Conservation (phyloP, 768 basidiomycete genomes). For the Trametopsis cervina region DNA sequence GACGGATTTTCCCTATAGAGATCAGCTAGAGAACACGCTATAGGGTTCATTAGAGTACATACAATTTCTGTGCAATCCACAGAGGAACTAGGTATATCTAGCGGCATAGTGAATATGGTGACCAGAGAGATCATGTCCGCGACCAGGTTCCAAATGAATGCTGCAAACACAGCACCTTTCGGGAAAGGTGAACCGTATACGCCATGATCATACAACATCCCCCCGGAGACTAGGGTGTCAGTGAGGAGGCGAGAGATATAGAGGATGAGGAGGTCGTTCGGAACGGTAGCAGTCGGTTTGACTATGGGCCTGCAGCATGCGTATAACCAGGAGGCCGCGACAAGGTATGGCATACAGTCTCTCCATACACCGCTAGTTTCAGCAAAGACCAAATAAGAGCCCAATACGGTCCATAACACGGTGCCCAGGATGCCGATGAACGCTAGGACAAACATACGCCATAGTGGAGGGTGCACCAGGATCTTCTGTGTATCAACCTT, state of each 20-base stretch:
- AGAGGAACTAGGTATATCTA: slow-evolving; percentile 49
- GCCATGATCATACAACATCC: slow-evolving; percentile 42
- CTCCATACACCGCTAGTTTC: slow-evolving; percentile 26
- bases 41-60: slow-evolving; percentile 20
- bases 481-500: slow-evolving; percentile 4
- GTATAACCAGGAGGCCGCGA: slow-evolving; percentile 61
- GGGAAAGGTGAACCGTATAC: slow-evolving; percentile 40
- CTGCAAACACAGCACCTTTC: slow-evolving; percentile 20
- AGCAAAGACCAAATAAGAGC: slow-evolving; percentile 43
- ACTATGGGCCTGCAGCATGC: slow-evolving; percentile 48
- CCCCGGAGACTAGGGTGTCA: slow-evolving; percentile 44
- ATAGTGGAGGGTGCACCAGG: slow-evolving; percentile 34
- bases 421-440: slow-evolving; percentile 49
- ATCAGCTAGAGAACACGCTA: not conserved
- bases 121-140: slow-evolving; percentile 36
- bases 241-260: slow-evolving; percentile 43
- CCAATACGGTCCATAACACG: slow-evolving; percentile 49
- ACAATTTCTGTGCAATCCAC: slow-evolving; percentile 57
- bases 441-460: slow-evolving; percentile 52
- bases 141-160: slow-evolving; percentile 35
- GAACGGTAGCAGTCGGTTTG: slow-evolving; percentile 48
- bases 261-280: slow-evolving; percentile 55
- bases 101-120: slow-evolving; percentile 54
- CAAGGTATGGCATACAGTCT: slow-evolving; percentile 36
- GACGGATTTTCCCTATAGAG: slow-evolving; percentile 40